These are phyloP conservation scores for Alisma plantagoaquatica DNA, from an alignment of 106 monocot genomes.

Conservation along the genomic window DNA sequence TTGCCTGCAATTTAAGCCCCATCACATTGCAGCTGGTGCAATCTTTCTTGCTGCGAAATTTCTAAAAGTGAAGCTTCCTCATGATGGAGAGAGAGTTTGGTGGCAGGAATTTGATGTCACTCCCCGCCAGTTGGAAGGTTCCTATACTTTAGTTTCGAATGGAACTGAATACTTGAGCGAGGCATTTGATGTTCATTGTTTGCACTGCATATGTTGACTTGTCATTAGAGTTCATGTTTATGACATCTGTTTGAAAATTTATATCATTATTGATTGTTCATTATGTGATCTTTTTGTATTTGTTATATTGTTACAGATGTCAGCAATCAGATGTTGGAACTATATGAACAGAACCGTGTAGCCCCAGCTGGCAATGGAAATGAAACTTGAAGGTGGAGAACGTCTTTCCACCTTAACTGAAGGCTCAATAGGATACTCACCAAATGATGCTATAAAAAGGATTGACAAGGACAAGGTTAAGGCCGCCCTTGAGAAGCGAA, in stretches of 20 bases:
- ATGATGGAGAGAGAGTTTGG: slow-evolving; percentile 91
- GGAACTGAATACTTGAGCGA: not conserved
- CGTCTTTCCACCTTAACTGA: slow-evolving; percentile 12
- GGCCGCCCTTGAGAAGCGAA: slow-evolving; percentile 63
- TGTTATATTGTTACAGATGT: slow-evolving; percentile 45
- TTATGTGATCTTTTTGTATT: not conserved
- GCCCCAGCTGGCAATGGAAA: slow-evolving; percentile 37
- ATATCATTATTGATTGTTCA: not conserved
- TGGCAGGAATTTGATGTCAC: slow-evolving; percentile 99
- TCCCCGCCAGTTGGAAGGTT: slow-evolving; percentile 87
- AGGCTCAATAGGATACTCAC: slow-evolving; percentile 22
- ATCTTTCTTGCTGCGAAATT: slow-evolving; percentile 98
- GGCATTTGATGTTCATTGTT: not conserved
- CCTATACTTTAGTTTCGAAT: not conserved
- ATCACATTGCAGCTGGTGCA: slow-evolving; percentile 96
- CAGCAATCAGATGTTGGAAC: slow-evolving; percentile 97
- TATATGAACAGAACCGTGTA: slow-evolving; percentile 88
- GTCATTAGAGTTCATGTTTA: not conserved
- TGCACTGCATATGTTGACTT: too few relatives aligned
- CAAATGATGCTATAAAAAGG: slow-evolving; percentile 47
- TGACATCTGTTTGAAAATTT: not conserved
- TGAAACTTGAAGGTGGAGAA: slow-evolving; percentile 20
- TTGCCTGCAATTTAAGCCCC: slow-evolving; percentile 93
- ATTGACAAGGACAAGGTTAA: slow-evolving; percentile 84
- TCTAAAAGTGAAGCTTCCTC: slow-evolving; percentile 92